Conservation (phyloP, 208 protist species). For the Balamuthia mandrillaris region DNA sequence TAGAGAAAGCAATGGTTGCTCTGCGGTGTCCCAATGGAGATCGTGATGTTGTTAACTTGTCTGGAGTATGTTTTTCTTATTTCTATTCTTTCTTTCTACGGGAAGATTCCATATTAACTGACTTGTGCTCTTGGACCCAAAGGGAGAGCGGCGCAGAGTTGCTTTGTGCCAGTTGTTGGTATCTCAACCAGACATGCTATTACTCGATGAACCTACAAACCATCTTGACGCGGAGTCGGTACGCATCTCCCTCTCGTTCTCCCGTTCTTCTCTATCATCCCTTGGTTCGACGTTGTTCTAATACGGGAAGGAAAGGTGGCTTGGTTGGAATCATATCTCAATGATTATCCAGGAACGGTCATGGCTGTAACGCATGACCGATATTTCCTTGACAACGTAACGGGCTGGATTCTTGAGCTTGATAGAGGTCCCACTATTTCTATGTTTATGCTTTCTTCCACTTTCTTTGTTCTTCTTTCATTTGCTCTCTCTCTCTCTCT, state of each 20-base stretch:
- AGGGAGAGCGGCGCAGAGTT: constrained; percentile 57
- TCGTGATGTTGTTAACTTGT: background rate
- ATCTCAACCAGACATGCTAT: constrained; percentile 51
- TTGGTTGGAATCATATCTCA: constrained; percentile 58
- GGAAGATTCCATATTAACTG: background rate
- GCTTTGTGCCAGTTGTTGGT: constrained; percentile 59
- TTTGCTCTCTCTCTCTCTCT: too few relatives aligned
- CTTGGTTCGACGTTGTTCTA: too few relatives aligned
- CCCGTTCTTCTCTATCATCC: too few relatives aligned
- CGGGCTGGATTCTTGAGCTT: constrained; percentile 58
- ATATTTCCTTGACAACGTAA: constrained; percentile 69
- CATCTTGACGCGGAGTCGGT: constrained; percentile 65
- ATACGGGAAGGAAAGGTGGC: too few relatives aligned
- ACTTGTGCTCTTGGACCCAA: background rate
- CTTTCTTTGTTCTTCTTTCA: too few relatives aligned
- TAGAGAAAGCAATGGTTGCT: constrained; percentile 52
- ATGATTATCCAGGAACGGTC: constrained; percentile 54
- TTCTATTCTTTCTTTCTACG: background rate
- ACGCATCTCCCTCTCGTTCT: too few relatives aligned
- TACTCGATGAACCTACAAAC: constrained; percentile 69
- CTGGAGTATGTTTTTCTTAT: constrained; percentile 10
- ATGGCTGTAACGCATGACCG: constrained; percentile 67
- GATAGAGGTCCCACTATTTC: background rate
- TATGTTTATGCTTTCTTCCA: too few relatives aligned
- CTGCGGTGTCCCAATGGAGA: constrained; percentile 38